Evolutionary conservation across 2,329 filamentous ascomycete genomes (phyloP), one percentile per base, ranked within the genome.

Genomic region (Huntiella bhutanensis): DNA sequence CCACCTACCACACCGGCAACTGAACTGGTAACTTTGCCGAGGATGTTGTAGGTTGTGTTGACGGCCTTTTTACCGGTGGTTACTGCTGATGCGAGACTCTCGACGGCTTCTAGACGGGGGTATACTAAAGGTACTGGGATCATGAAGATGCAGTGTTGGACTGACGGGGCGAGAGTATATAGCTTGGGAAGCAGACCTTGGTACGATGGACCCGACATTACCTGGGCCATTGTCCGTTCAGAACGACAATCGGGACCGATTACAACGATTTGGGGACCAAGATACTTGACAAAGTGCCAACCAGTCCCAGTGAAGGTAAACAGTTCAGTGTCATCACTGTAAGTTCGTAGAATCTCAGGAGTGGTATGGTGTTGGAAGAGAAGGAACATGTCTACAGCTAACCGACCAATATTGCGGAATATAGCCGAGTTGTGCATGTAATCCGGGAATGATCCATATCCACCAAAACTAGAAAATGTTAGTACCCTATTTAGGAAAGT

Each of bases 341-440:
- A 80, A 54, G 93, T 88, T 45, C 87, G 82, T 48, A 98, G 74
- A 37, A 96, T 82, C 58, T 96, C 91, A 3, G 92, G 70, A 0
- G 88, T 96, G 0, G 91, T 96, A 60, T 98, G 91, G 58, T 98
- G 91, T 58, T 98, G 91, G 69, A 98, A 98, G 5, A 98, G 73
- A 33, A 98, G 71, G 58, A 96, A 98, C 87, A 95, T 95, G 54
- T 96, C 86, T 47, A 92, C 87, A 16, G 86, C 91, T 51, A 98
- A 80, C 34, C 91, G 77, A 17, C 91, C 91, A 56, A 96, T 93
- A 58, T 96, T 96, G 64, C 93, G 95, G 69, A 98, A 96, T 65
- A 96, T 86, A 53, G 93, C 81, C 13, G 86, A 95, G 53, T 83
- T 83, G 58, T 98, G 91, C 88, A 98, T 96, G 59, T 96, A 92